Evolutionary conservation across 139 green algal genomes (phyloP).

Genomic region (Gonium pectorale): DNA sequence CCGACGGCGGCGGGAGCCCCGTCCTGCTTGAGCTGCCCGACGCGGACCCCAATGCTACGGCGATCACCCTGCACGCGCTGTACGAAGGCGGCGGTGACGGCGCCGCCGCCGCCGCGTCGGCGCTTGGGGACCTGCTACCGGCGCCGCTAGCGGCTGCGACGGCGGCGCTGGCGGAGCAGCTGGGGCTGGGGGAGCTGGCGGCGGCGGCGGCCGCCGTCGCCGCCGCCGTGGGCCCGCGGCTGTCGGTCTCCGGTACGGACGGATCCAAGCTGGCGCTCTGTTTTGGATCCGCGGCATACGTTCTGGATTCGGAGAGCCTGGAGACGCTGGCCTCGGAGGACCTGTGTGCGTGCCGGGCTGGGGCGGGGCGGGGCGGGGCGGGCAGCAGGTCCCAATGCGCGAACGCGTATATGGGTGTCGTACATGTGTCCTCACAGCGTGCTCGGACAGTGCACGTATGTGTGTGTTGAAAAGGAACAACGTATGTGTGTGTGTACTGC

Average conservation of each 20-base stretch:
- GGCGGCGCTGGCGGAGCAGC: background rate
- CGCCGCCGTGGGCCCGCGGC: no score
- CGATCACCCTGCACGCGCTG: background rate
- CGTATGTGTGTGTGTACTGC: no score
- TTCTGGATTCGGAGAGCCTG: constrained; percentile 27
- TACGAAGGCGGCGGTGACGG: background rate
- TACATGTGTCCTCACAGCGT: no score
- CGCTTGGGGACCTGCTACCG: background rate
- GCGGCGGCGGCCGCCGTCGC: no score
- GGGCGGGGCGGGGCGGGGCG: no score
- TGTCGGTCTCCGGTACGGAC: background rate
- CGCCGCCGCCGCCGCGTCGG: background rate
- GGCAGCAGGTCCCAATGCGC: no score
- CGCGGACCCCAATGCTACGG: background rate
- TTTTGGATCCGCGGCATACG: background rate
- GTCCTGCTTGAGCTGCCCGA: no score
- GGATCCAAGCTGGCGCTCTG: constrained; percentile 26
- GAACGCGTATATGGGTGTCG: no score
- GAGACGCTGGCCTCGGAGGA: background rate
- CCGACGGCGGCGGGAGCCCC: no score
- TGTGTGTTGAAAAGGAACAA: no score
- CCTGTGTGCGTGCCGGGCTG: background rate
- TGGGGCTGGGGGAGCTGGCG: no score
- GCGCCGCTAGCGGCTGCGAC: background rate
- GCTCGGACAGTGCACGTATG: no score